These are phyloP conservation scores for Cicer arietinum DNA, from an alignment of 306 rosid genomes.

Conservation along the genomic window DNA sequence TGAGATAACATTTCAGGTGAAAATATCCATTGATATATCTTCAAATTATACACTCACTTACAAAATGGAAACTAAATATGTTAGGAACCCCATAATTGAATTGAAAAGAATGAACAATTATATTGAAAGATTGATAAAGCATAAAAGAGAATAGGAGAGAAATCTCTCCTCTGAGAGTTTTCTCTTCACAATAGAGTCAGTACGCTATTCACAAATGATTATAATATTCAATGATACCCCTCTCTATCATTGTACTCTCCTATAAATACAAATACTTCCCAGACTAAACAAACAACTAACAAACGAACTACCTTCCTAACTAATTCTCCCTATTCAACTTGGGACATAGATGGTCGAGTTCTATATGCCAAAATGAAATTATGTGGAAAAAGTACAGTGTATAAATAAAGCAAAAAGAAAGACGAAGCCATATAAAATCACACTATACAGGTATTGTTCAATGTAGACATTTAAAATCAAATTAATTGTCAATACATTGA, in stretches of 20 bases:
- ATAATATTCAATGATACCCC: background rate
- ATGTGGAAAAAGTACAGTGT: background rate
- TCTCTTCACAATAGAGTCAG: background rate
- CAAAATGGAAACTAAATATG: background rate
- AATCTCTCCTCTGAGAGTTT: no score
- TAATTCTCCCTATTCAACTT: background rate
- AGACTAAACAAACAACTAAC: background rate
- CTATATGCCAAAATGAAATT: no score
- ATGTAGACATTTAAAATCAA: background rate
- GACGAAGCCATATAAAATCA: conserved; percentile 12
- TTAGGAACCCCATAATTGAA: background rate
- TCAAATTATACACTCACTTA: conserved; percentile 2
- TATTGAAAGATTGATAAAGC: background rate
- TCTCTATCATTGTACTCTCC: background rate
- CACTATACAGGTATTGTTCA: background rate
- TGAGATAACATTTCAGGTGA: conserved; percentile 13
- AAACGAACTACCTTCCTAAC: background rate
- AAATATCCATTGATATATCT: background rate
- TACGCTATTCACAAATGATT: background rate
- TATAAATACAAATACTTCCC: no score
- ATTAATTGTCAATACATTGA: conserved; percentile 7
- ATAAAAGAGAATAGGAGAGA: background rate
- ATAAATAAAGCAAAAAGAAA: background rate
- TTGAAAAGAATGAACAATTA: background rate
- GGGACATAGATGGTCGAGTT: background rate